Conservation (phyloP, 1,284 basidiomycete species). For the Cryptococcus hybrid region DNA sequence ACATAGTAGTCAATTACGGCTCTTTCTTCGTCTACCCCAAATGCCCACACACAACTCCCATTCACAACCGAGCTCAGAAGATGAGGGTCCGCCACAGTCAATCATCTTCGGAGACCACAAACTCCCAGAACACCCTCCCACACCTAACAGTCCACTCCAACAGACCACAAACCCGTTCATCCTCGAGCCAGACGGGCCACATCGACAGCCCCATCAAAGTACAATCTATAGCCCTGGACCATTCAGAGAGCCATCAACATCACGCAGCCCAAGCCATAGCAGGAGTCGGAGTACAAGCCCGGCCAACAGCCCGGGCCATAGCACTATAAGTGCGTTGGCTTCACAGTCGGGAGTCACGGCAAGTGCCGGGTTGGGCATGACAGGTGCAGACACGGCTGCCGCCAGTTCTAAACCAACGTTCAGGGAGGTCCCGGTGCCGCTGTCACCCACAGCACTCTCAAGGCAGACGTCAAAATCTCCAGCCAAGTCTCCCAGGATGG, state of each 20-base stretch:
- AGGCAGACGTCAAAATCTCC: constrained; percentile 15
- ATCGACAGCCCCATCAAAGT: constrained; percentile 7
- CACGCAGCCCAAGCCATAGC: constrained; percentile 12
- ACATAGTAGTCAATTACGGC: too few species aligned
- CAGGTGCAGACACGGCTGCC: background rate
- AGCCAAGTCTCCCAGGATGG: constrained; percentile 1
- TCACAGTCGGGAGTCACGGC: constrained; percentile 22
- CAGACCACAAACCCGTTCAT: background rate
- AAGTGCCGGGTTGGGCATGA: background rate
- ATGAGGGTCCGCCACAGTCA: constrained; percentile 33
- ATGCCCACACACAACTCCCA: too few species aligned
- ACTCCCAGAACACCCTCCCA: background rate
- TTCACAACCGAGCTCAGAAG: constrained; percentile 12
- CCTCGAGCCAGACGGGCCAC: background rate
- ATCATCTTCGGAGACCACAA: constrained; percentile 29
- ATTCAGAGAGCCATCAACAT: constrained; percentile 14
- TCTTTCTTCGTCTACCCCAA: too few species aligned
- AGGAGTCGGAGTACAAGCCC: constrained; percentile 10
- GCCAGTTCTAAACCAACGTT: constrained; percentile 21
- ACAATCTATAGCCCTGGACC: constrained; percentile 14
- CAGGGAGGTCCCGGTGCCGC: constrained; percentile 5
- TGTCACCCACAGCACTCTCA: constrained; percentile 17
- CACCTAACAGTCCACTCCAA: constrained; percentile 3
- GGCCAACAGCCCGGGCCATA: constrained; percentile 18
- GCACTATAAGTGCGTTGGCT: constrained; percentile 28